phyloP scores from a whole-genome alignment of 164 flowering plant genomes.

The Liriodendron chinense region DNA sequence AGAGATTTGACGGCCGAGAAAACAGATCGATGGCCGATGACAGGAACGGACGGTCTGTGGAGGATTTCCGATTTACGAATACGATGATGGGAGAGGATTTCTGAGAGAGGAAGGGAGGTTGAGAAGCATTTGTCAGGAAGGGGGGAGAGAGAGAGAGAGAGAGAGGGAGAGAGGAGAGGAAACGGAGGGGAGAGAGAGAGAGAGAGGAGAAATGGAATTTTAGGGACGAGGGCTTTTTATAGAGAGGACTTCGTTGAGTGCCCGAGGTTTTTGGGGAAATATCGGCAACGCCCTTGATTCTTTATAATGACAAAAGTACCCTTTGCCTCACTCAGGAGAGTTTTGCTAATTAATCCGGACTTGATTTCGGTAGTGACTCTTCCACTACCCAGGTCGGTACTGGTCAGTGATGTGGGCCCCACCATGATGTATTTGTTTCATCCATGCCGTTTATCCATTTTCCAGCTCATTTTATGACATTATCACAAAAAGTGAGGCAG shows the following conservation, averaged over 20 bases:
- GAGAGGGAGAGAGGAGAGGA: neutral
- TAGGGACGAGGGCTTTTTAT: neutral
- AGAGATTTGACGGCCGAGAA: constrained; percentile 10
- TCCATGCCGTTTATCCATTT: no score
- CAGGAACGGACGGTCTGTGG: neutral
- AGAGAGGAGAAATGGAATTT: neutral
- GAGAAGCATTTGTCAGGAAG: neutral
- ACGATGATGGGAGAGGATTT: neutral
- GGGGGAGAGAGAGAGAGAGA: constrained; percentile 2
- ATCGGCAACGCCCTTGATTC: neutral
- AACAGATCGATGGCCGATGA: constrained; percentile 14
- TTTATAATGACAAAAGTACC: neutral
- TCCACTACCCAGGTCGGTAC: no score
- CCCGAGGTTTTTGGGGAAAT: neutral
- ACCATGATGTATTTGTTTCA: no score
- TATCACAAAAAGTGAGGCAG: no score
- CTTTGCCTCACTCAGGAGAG: neutral
- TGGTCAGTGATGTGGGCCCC: no score
- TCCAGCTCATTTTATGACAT: no score
- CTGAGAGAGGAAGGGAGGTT: neutral
- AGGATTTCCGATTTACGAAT: neutral
- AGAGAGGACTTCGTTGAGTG: neutral
- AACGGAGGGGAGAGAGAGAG: constrained; percentile 7
- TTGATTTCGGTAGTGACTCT: no score
- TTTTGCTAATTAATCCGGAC: neutral